These are phyloP conservation scores for Sugiyamaella novakii DNA, from an alignment of 1,139 yeast species.

Conservation along the genomic window DNA sequence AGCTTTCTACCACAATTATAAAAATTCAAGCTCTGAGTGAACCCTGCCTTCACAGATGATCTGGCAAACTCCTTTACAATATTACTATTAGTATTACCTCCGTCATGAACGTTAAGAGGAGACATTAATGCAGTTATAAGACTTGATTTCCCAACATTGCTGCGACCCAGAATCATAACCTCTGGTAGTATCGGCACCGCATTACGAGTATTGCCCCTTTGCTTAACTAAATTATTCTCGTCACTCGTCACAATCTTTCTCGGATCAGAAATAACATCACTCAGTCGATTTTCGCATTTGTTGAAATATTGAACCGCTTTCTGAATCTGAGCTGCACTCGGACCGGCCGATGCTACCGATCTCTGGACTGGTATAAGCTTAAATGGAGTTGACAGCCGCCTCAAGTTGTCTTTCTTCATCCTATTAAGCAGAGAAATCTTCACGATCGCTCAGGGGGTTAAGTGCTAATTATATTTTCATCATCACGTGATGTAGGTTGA, in stretches of 20 bases:
- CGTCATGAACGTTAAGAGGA: conserved; percentile 25
- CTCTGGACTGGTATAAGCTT: conserved; percentile 13
- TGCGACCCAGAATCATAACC: conserved; percentile 71
- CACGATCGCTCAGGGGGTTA: too few relatives aligned
- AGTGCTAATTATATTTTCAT: too few relatives aligned
- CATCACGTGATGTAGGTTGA: background rate
- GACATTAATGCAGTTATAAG: conserved; percentile 54
- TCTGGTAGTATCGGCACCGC: conserved; percentile 43
- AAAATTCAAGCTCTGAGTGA: conserved; percentile 74
- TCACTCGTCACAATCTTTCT: background rate
- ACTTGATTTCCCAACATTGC: conserved; percentile 85
- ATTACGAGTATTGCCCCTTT: conserved; percentile 44
- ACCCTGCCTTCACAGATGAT: conserved; percentile 67
- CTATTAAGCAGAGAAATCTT: background rate
- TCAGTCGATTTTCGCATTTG: conserved; percentile 19
- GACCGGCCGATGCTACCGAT: conserved; percentile 1
- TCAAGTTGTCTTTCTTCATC: conserved; percentile 13
- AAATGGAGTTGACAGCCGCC: conserved; percentile 9
- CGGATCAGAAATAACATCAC: conserved; percentile 12
- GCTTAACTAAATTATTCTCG: background rate
- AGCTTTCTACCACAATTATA: conserved; percentile 65
- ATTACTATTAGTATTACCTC: conserved; percentile 44
- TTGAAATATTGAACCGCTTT: conserved; percentile 26
- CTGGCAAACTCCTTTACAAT: conserved; percentile 50
- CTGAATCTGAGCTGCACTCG: conserved; percentile 20